Base-by-base conservation (phyloP, 495 filamentous ascomycete species). In the Daldinia bambusicola region DNA sequence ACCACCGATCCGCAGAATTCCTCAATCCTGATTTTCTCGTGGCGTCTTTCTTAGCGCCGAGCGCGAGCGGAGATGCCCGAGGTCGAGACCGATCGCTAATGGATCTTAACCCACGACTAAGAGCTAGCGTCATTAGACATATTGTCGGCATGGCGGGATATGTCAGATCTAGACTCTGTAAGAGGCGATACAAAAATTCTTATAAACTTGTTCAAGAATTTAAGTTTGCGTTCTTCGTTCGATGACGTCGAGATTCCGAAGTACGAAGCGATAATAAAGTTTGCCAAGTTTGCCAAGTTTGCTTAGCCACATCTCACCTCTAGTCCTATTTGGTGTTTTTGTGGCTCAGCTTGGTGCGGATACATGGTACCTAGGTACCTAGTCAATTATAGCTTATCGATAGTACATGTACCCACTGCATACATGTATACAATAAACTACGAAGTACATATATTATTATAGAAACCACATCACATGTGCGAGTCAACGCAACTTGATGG, bases 21-120 rank as follows among this genome's bases (percentile, higher is more conserved):
- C 43, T 55, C 38, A 20, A 16, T 63, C 37, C 37, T 52, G 14
- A 52, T 56, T 62, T 61, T 66, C 68, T 58, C 36, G 40, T 61
- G 32, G 50, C 51, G 36, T 48, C 41, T 43, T 30, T 22, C 57
- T 62, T 53, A 67, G 63, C 63, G 63, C 58, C 4, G 14, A 37
- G 43, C 53, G 51, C 4, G 14, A 37, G 43, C 53, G 51, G 63
- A 62, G 45, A 62, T 52, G 51, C 9, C 63, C 16, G 50, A 63
- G 52, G 68, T 66, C 63, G 63, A 62, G 63, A 62, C 51, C 58
- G 43, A 22, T 45, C 57, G 58, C 52, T 37, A 36, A 22, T 45
- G 22, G 57, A 58, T 58, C 55, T 58, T 41, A 20, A 58, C 18
- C 37, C 12, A 32, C 13, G 32, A n/a, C 59, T 64, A 57, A 32